These are phyloP conservation scores for Coelastrella sp. DNA, from an alignment of 139 green algal species.

Conservation along the genomic window DNA sequence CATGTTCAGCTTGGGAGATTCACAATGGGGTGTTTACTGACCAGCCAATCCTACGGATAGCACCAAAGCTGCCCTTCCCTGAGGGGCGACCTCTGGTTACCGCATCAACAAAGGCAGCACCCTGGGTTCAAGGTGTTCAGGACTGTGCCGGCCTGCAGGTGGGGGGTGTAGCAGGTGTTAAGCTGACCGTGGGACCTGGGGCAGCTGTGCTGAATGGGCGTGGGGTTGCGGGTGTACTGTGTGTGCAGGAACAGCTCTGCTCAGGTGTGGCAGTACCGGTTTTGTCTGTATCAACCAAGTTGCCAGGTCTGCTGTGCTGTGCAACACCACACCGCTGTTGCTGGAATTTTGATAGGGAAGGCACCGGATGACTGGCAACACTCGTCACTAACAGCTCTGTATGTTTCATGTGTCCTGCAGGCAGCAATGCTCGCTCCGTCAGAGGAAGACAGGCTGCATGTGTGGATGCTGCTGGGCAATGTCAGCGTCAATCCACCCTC, in stretches of 20 bases:
- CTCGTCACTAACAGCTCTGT: not conserved
- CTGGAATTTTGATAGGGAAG: too few species aligned
- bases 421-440: not conserved
- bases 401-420: slow-evolving; percentile 1
- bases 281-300: too few species aligned
- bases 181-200: too few species aligned
- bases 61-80: not conserved
- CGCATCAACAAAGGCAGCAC: not conserved
- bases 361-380: too few species aligned
- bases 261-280: too few species aligned
- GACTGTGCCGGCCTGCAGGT: slow-evolving; percentile 21
- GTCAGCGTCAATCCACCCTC: not conserved
- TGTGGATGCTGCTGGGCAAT: slow-evolving; percentile 30
- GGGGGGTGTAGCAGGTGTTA: too few species aligned
- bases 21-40: not conserved
- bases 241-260: too few species aligned
- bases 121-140: slow-evolving; percentile 4
- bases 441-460: not conserved
- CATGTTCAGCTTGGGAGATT: not conserved
- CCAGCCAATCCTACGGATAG: not conserved
- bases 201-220: too few species aligned
- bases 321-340: too few species aligned
- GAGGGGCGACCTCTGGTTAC: too few species aligned
- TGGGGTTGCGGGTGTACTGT: too few species aligned
- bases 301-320: too few species aligned